These are phyloP conservation scores for Haplosporangium sp. DNA, from an alignment of 371 early-diverging fungal genomes.

Conservation along the genomic window DNA sequence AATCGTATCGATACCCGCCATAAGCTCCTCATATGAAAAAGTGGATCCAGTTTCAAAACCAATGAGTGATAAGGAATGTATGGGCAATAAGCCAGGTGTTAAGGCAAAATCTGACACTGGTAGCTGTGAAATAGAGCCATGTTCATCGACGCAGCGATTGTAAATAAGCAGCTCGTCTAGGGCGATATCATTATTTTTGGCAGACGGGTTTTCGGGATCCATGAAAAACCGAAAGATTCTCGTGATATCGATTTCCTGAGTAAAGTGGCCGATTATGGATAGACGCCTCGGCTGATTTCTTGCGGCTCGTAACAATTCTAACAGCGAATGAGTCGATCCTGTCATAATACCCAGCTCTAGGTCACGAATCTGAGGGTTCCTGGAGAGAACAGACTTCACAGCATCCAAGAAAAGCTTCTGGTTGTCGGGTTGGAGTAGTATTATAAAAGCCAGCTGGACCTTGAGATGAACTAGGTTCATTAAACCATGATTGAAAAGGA, in stretches of 20 bases:
- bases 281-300: neutral
- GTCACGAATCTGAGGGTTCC: neutral
- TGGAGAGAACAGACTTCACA: neutral
- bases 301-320: neutral
- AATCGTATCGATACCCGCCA: neutral
- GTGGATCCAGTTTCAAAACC: neutral
- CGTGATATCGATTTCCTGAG: neutral
- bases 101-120: neutral
- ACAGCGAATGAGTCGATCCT: neutral
- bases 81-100: neutral
- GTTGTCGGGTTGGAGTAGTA: neutral
- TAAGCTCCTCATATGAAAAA: neutral
- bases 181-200: neutral
- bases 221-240: neutral
- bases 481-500: neutral
- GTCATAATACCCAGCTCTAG: neutral
- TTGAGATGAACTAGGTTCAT: constrained; percentile 4
- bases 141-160: neutral
- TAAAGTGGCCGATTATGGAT: neutral
- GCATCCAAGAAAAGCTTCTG: neutral
- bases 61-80: constrained; percentile 1
- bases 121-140: neutral
- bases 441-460: neutral
- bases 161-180: neutral
- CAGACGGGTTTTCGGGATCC: neutral